A percentile compares a stretch with the other conserved stretches of the same genome.
Conservation (phyloP, 306 rosid species). For the Ochetophila trinervis region DNA sequence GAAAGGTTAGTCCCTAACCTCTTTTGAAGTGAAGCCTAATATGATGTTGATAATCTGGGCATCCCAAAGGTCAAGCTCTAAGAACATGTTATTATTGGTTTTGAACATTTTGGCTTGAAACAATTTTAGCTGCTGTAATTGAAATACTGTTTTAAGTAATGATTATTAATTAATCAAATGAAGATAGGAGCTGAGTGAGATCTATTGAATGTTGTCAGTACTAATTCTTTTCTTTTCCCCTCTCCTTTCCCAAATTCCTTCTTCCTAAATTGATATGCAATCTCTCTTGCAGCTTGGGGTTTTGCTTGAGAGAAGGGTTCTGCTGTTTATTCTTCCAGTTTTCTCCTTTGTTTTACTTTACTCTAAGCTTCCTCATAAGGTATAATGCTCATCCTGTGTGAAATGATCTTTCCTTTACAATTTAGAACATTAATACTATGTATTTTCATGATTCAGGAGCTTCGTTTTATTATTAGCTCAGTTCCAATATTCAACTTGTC, state of each 20-base stretch:
- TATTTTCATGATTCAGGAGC: conserved; percentile 69
- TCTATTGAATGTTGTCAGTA: no score
- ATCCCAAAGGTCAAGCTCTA: no score
- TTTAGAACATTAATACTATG: conserved; percentile 2
- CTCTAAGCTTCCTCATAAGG: conserved; percentile 98
- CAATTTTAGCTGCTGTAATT: no score
- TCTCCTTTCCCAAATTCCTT: not conserved
- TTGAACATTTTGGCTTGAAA: no score
- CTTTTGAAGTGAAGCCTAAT: no score
- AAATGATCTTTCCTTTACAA: conserved; percentile 11
- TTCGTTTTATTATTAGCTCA: conserved; percentile 79
- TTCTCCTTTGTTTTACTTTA: conserved; percentile 77
- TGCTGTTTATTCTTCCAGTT: conserved; percentile 56
- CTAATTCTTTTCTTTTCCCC: not conserved
- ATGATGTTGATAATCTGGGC: no score
- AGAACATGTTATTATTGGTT: no score
- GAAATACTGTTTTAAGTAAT: no score
- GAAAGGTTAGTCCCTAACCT: no score
- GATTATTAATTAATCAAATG: no score
- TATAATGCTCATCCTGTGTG: conserved; percentile 22
- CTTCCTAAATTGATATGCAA: conserved; percentile 27
- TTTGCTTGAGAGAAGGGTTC: conserved; percentile 69
- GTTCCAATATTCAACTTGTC: conserved; percentile 91
- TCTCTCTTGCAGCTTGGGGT: conserved; percentile 72
- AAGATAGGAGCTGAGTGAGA: no score